Evolutionary conservation across 352 stramenopile species (phyloP), one percentile per base, ranked within the genome.

Genomic region (Phytopythium sindhum): DNA sequence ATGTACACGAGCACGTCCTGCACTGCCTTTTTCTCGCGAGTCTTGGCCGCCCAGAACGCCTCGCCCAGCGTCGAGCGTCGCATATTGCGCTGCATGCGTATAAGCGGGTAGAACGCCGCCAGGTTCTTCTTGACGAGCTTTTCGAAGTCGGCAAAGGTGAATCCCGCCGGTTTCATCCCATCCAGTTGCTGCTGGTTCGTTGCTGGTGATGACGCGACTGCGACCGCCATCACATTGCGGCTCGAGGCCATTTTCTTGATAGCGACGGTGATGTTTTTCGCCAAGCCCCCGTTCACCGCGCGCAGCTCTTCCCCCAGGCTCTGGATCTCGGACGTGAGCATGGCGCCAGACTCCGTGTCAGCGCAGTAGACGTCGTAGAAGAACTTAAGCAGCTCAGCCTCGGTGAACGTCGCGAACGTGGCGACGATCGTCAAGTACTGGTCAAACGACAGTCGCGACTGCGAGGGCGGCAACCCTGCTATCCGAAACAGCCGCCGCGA

Each of bases 71-170:
- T 82, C 33, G 60, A 42, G 4, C 48, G 39, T 0, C 79, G 77
- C 0, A 86, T 67, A 26, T 73, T 80, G 53, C 66, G 77, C 54
- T 90, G 79, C 51, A 88, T 64, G 60, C 73, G 71, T 2, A 88
- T 54, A 4, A 90, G 56, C 10, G 79, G 81, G 31, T 76, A 86
- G 56, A 90, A 88, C 0, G 78, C 74, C 26, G 84, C 67, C 17
- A 64, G 69, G 45, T 90, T 70, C 17, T 76, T 78, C 23, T 57
- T 67, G 12, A 79, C 77, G 19, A 90, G 69, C 26, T 73, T 64
- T 56, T 85, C 63, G 47, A 90, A 88, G 47, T 86, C 81, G 5
- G 72, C 68, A 53, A 90, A 88, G 21, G 69, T 75, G 23, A 81
- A 52, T 6, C 24, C 48, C 5, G 15, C 15, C 26, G 48, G 26